Base-by-base conservation (phyloP, 1,139 yeast genomes). In the Geotrichum cucujoidarum region DNA sequence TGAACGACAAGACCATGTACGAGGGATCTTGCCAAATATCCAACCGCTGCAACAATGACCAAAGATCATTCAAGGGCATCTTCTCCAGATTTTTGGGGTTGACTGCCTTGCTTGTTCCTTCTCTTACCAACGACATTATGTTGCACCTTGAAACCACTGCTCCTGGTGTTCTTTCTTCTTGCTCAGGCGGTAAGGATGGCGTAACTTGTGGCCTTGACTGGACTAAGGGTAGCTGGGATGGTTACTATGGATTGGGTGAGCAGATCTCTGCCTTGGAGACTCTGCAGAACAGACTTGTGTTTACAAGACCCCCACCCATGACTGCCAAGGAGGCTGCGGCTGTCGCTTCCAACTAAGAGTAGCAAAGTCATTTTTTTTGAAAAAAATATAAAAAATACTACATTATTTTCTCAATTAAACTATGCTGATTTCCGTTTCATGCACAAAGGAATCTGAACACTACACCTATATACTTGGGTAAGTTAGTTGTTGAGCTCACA, bases 181-280 rank as follows among this genome's bases (percentile, higher is more conserved):
- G 97, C 67, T 70, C 80, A 2, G 97, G 97, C 59, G 97, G 97
- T 64, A 53, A 67, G 2, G 96, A 89, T 69, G 88, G 89, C 11
- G 87, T 84, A 60, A 89, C 97, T 0, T 90, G 97, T 71, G 97
- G 97, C 37, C 64, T 79, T 51, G 76, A 83, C 61, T 90, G 97
- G 97, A 69, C 77, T 38, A 61, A 68, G 29, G 71, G 68, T 40
- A 77, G 77, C 14, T 90, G 89, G 84, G 97, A 90, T 66, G 83
- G 81, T 2, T 64, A 59, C 43, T 89, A 77, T 58, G 97, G 97
- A 13, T 74, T 90, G 34, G 97, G 97, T 55, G 97, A 90, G 67
- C 96, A 90, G 66, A 86, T 90, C 85, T 67, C 80, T 43, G 95
- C 97, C 0, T 71, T 89, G 51, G 97, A 89, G 63, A 78, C 78